These are phyloP conservation scores for Leptographium wingfieldii DNA, from an alignment of 2,329 filamentous ascomycete genomes.

Conservation along the genomic window DNA sequence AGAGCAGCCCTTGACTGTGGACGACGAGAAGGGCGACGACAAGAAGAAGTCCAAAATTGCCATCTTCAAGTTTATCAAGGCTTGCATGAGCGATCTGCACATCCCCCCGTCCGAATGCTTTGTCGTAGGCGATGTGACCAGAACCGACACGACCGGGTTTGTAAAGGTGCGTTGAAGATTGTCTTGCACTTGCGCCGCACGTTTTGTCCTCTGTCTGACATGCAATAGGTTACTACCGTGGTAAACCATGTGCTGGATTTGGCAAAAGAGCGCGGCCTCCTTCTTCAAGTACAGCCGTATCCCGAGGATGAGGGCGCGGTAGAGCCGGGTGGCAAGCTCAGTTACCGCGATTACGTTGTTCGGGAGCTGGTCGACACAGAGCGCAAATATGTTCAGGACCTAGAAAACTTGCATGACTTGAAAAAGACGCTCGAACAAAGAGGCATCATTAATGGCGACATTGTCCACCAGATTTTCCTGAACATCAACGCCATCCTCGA, in stretches of 20 bases:
- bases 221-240: conserved; percentile 63
- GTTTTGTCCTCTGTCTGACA: background rate
- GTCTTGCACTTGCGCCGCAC: background rate
- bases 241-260: conserved; percentile 87
- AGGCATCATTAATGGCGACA: conserved; percentile 76
- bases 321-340: conserved; percentile 53
- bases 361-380: conserved; percentile 89
- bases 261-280: conserved; percentile 62
- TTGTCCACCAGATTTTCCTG: conserved; percentile 87
- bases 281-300: conserved; percentile 48
- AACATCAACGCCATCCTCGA: conserved; percentile 93
- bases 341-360: conserved; percentile 73
- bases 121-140: conserved; percentile 81
- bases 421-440: conserved; percentile 84
- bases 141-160: conserved; percentile 91
- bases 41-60: conserved; percentile 74
- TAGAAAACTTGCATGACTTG: conserved; percentile 85
- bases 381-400: conserved; percentile 92
- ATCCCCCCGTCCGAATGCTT: conserved; percentile 77
- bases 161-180: conserved; percentile 55
- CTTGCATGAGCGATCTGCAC: conserved; percentile 70
- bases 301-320: conserved; percentile 39
- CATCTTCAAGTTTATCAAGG: conserved; percentile 85
- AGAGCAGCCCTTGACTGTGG: conserved; percentile 52
- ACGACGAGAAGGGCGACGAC: conserved; percentile 46